Evolutionary conservation across 139 green algal species (phyloP).

Genomic region (Spirogloea muscicola): DNA sequence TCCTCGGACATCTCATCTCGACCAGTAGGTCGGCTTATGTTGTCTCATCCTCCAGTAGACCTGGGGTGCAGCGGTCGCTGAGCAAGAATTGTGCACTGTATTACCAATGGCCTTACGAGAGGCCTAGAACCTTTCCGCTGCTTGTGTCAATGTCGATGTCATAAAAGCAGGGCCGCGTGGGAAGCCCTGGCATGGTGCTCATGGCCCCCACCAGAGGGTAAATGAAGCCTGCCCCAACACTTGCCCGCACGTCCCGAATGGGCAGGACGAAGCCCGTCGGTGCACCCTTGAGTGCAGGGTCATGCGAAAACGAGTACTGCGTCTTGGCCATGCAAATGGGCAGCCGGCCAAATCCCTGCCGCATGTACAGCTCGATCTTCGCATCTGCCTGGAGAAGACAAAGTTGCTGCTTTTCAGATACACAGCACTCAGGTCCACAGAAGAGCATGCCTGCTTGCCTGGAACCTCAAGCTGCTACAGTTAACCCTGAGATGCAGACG

Average conservation of each 20-base stretch:
- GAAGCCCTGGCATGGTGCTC: constrained; percentile 78
- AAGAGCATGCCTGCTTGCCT: no score
- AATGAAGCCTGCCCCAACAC: constrained; percentile 89
- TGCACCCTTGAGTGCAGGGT: constrained; percentile 71
- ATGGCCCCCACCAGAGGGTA: constrained; percentile 87
- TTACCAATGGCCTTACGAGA: no score
- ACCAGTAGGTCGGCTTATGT: no score
- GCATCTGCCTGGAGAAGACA: constrained; percentile 43
- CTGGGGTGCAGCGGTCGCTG: no score
- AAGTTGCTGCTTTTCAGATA: background rate
- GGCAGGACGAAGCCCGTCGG: constrained; percentile 78
- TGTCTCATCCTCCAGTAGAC: no score
- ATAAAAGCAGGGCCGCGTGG: constrained; percentile 49
- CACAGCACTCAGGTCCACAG: no score
- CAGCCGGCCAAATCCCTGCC: constrained; percentile 81
- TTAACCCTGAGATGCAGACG: no score
- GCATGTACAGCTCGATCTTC: constrained; percentile 69
- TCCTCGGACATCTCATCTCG: no score
- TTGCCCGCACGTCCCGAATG: constrained; percentile 81
- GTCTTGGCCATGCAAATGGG: constrained; percentile 99
- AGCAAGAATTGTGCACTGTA: no score
- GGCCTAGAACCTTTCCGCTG: constrained; percentile 31
- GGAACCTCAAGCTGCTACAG: no score
- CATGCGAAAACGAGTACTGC: constrained; percentile 90
- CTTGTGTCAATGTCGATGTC: constrained; percentile 45